These are phyloP conservation scores for Pseudocercospora eumusae DNA, from an alignment of 2,329 filamentous ascomycete genomes.

Conservation along the genomic window DNA sequence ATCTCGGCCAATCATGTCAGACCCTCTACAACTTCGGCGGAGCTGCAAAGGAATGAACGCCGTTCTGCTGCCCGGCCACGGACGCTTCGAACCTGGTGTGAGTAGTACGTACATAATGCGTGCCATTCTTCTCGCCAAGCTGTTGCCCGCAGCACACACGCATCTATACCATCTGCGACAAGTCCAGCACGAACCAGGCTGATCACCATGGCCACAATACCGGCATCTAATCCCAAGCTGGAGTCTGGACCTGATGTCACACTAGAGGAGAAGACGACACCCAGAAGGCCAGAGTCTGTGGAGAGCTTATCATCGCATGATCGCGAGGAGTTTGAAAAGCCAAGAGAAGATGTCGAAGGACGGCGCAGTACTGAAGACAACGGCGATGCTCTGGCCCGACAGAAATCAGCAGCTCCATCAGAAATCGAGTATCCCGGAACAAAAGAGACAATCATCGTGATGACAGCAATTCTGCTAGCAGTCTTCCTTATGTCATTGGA, in stretches of 20 bases:
- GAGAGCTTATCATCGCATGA: slow-evolving; percentile 16
- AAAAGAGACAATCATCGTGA: slow-evolving; percentile 25
- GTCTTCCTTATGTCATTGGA: slow-evolving; percentile 37
- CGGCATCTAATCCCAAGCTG: slow-evolving; percentile 6
- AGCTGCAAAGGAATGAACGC: background rate
- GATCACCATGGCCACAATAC: slow-evolving; percentile 14
- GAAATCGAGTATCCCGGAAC: slow-evolving; percentile 27
- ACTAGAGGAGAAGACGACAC: background rate
- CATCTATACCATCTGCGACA: background rate
- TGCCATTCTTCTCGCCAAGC: background rate
- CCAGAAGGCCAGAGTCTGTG: slow-evolving; percentile 7
- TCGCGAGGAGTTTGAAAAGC: slow-evolving; percentile 11
- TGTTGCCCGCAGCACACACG: background rate
- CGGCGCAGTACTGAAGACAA: slow-evolving; percentile 4
- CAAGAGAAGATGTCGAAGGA: background rate
- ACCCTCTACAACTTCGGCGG: background rate
- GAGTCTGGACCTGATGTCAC: slow-evolving; percentile 2
- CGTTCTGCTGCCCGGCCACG: background rate
- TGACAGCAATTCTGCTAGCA: slow-evolving; percentile 33
- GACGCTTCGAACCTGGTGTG: background rate
- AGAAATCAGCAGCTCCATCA: slow-evolving; percentile 25
- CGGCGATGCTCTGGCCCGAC: slow-evolving; percentile 10
- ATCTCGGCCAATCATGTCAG: background rate
- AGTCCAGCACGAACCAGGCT: background rate
- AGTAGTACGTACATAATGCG: background rate